These are phyloP conservation scores for Barnettozyma wickerhamii DNA, from an alignment of 805 yeast genomes.

Conservation along the genomic window DNA sequence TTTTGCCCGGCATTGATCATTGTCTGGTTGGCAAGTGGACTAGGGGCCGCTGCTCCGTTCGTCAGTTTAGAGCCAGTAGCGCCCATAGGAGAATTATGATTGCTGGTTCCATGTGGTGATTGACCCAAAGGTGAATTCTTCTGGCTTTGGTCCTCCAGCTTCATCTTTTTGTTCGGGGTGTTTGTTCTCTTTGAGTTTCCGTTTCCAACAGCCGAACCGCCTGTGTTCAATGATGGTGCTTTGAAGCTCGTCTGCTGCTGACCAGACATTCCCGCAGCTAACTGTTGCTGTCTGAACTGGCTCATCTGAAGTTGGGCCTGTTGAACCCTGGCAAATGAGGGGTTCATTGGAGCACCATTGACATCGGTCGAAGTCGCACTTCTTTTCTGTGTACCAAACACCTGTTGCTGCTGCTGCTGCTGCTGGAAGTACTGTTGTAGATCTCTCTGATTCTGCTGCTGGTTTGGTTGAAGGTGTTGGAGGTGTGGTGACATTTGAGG, in stretches of 20 bases:
- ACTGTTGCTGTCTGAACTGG: conserved; percentile 40
- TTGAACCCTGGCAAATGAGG: conserved; percentile 25
- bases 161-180: conserved; percentile 21
- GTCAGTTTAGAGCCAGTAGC: conserved; percentile 8
- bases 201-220: conserved; percentile 1
- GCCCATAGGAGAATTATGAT: conserved; percentile 12
- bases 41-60: conserved; percentile 20
- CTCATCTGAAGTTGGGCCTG: conserved; percentile 47
- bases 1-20: conserved; percentile 19
- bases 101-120: conserved; percentile 6
- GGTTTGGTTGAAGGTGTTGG: conserved; percentile 1
- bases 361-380: conserved; percentile 6
- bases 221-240: conserved; percentile 1
- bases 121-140: conserved; percentile 12
- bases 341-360: conserved; percentile 14
- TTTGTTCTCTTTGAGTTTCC: conserved; percentile 6
- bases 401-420: conserved; percentile 26
- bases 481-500: conserved; percentile 10
- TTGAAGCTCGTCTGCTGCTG: conserved; percentile 19
- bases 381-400: conserved; percentile 22
- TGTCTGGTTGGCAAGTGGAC: conserved; percentile 18
- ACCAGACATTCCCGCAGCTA: background rate
- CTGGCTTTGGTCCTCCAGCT: conserved; percentile 13
- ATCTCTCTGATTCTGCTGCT: conserved; percentile 11
- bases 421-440: conserved; percentile 10